These are phyloP conservation scores for Exophiala dermatitidis DNA, from an alignment of 2,329 filamentous ascomycete species.

Conservation along the genomic window DNA sequence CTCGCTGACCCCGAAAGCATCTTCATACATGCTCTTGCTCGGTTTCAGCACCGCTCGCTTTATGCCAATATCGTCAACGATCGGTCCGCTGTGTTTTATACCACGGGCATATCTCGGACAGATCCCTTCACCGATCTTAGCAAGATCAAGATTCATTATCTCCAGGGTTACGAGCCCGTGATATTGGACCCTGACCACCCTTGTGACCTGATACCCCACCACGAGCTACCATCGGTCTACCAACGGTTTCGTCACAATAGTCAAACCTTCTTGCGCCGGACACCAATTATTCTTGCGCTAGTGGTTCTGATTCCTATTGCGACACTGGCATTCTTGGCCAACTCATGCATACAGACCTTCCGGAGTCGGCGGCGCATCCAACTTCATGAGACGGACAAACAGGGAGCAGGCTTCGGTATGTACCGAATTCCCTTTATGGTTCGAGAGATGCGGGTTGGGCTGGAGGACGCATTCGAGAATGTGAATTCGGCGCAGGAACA, in stretches of 20 bases:
- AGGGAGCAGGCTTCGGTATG: conserved; percentile 58
- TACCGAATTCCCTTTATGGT: conserved; percentile 73
- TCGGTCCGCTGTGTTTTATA: conserved; percentile 73
- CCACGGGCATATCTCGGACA: conserved; percentile 65
- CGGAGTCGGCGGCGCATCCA: conserved; percentile 67
- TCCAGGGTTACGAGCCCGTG: conserved; percentile 66
- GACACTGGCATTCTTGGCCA: conserved; percentile 63
- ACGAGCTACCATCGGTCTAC: conserved; percentile 33
- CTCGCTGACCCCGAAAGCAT: conserved; percentile 77
- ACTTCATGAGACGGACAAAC: conserved; percentile 64
- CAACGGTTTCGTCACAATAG: conserved; percentile 33
- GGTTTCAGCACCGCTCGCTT: conserved; percentile 67
- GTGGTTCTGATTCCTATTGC: conserved; percentile 67
- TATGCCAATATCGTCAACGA: conserved; percentile 89
- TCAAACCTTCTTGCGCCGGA: conserved; percentile 41
- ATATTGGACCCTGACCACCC: conserved; percentile 64
- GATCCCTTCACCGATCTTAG: conserved; percentile 69
- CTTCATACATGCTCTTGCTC: conserved; percentile 70
- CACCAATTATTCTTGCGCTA: conserved; percentile 60
- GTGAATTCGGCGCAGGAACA: conserved; percentile 62
- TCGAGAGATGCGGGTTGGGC: conserved; percentile 64
- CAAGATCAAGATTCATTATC: conserved; percentile 63
- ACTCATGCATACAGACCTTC: conserved; percentile 68
- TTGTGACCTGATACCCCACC: conserved; percentile 42
- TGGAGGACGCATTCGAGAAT: conserved; percentile 71